A percentile compares a stretch with the other conserved stretches of the same genome.
These are phyloP conservation scores for Maudiozyma saulgeensis DNA, from an alignment of 805 yeast genomes.

Conservation along the genomic window DNA sequence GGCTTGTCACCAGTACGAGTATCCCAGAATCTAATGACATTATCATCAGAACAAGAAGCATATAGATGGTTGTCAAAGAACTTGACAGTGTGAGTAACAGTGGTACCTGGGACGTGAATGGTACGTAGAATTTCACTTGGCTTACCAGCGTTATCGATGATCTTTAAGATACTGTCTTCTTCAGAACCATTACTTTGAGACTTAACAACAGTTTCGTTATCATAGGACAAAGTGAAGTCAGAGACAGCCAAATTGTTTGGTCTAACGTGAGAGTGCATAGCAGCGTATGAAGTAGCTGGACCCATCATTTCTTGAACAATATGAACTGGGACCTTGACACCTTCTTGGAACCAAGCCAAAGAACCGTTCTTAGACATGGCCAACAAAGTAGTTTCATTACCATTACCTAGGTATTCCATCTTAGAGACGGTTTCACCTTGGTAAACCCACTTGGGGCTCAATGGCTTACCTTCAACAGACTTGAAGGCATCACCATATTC, in stretches of 20 bases:
- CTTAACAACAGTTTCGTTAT: conserved; percentile 18
- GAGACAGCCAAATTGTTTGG: conserved; percentile 14
- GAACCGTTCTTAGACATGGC: conserved; percentile 23
- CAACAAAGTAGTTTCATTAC: conserved; percentile 28
- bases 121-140: conserved; percentile 20
- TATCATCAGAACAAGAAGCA: conserved; percentile 23
- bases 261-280: conserved; percentile 15
- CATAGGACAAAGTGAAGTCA: conserved; percentile 20
- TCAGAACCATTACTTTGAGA: conserved; percentile 19
- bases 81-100: conserved; percentile 19
- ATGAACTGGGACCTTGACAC: conserved; percentile 20
- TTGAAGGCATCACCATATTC: conserved; percentile 66
- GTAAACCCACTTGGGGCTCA: conserved; percentile 16
- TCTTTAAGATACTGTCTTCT: conserved; percentile 18
- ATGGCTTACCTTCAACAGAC: conserved; percentile 26
- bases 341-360: conserved; percentile 23
- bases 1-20: conserved; percentile 19
- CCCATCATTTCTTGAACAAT: conserved; percentile 22
- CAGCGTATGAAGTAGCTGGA: conserved; percentile 18
- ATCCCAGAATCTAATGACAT: conserved; percentile 23
- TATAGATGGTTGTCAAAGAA: conserved; percentile 22
- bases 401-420: conserved; percentile 21
- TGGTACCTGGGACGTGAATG: conserved; percentile 17
- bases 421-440: conserved; percentile 21
- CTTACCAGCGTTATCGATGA: conserved; percentile 20